phyloP scores from a whole-genome alignment of 23 red algal species.

The Agarophyton chilense region DNA sequence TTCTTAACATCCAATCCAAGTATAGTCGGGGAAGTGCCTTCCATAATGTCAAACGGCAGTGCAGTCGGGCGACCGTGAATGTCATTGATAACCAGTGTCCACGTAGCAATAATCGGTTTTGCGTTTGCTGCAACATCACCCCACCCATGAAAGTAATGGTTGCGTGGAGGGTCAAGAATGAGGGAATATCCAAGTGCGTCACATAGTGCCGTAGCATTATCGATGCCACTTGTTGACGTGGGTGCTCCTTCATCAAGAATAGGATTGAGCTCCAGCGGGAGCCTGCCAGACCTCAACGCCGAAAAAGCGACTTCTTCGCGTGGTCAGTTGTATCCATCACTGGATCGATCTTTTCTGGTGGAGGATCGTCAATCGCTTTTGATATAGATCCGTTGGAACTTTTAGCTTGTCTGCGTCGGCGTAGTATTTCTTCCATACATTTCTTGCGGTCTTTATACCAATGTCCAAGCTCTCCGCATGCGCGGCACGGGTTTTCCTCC shows the following conservation, averaged over 20 bases:
- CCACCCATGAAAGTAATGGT: conserved; percentile 42
- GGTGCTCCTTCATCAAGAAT: conserved; percentile 60
- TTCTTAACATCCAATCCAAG: conserved; percentile 16
- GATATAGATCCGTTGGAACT: background rate
- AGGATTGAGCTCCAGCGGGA: conserved; percentile 39
- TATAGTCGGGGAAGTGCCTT: conserved; percentile 31
- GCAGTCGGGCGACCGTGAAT: background rate
- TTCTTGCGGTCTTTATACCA: conserved; percentile 43
- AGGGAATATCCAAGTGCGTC: conserved; percentile 33
- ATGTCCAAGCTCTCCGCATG: conserved; percentile 43
- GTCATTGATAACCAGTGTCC: conserved; percentile 44
- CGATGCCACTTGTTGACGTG: conserved; percentile 34
- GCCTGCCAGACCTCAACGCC: conserved; percentile 13
- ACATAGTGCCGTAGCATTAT: conserved; percentile 41
- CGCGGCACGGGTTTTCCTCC: conserved; percentile 29
- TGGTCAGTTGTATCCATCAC: background rate
- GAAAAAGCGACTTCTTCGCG: conserved; percentile 46
- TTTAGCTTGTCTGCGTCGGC: background rate
- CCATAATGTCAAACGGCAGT: conserved; percentile 19
- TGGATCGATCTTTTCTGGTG: background rate
- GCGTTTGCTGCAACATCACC: background rate
- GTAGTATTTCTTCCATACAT: conserved; percentile 13
- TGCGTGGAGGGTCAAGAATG: background rate
- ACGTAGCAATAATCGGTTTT: background rate
- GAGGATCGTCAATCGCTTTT: background rate